A percentile compares a stretch with the other conserved stretches of the same genome.
phyloP scores from a whole-genome alignment of 2,329 filamentous ascomycete species.

The Hypoxylon sp. region DNA sequence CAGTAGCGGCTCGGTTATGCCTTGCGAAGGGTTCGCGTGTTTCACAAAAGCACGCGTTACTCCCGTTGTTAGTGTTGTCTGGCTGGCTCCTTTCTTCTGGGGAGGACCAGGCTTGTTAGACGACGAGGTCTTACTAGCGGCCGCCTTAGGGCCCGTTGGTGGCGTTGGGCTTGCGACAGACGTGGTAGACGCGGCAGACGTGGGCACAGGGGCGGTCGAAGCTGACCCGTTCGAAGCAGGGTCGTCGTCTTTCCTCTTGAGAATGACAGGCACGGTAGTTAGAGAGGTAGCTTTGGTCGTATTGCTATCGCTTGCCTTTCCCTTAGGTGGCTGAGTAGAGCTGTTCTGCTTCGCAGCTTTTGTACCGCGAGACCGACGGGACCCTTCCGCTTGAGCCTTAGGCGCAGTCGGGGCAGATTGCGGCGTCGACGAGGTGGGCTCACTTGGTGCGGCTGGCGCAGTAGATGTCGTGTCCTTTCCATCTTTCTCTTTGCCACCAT shows the following conservation, averaged over 20 bases:
- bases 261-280: conserved; percentile 41
- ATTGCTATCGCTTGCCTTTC: conserved; percentile 38
- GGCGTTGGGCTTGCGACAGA: conserved; percentile 45
- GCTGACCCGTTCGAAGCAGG: conserved; percentile 22
- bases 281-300: conserved; percentile 41
- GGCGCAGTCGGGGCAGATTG: conserved; percentile 42
- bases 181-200: conserved; percentile 42
- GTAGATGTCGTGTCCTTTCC: conserved; percentile 31
- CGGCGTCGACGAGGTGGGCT: conserved; percentile 32
- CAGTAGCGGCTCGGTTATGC: conserved; percentile 83
- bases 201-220: conserved; percentile 37
- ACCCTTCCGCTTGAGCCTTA: conserved; percentile 47
- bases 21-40: conserved; percentile 87
- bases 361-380: conserved; percentile 43
- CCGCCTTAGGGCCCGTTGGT: conserved; percentile 44
- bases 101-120: conserved; percentile 36
- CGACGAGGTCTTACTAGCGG: conserved; percentile 32
- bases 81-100: conserved; percentile 46
- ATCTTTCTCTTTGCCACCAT: conserved; percentile 42
- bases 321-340: conserved; percentile 40
- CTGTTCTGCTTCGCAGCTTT: conserved; percentile 48
- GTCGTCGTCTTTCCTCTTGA: conserved; percentile 43
- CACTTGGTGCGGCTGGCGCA: conserved; percentile 32
- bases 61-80: conserved; percentile 50
- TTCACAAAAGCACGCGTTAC: conserved; percentile 78